Evolutionary conservation across 495 filamentous ascomycete genomes (phyloP), one percentile per base, ranked within the genome.

Genomic region (Aspergillus leporis): DNA sequence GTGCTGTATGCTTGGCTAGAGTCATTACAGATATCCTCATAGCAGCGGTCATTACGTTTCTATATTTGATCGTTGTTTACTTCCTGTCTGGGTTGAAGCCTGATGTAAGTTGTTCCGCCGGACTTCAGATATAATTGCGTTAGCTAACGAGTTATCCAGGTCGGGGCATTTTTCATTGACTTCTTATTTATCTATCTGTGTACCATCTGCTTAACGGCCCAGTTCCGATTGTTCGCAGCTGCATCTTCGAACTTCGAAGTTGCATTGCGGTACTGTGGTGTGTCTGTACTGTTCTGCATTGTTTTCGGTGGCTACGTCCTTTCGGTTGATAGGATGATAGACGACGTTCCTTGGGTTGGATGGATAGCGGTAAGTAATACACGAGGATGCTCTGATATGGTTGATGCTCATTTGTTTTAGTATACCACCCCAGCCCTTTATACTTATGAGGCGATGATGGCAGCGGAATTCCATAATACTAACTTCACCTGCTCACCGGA

Each of bases 61-160:
- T 92, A 16, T 93, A 91, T 70, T 76, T 86, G 53, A 65, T 91
- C 40, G 83, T 92, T 36, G 79, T 93, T 32, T 92, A 91, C 74
- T 91, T 90, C 28, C 63, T 82, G 51, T 61, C 82, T 14, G 79
- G 81, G 9, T 77, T 95, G 4, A 71, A 75, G 28, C 63, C 73
- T 5, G 65, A 73, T 41, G 69, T 74, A 41, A 67, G 64, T 60
- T 31, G 5, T 25, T 1, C 4, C 16, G 1, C 45, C 21, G 25
- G 25, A 10, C 28, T 2, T 5, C 28, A 0, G 5, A 9, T 4
- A 25, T 10, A 28, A 22, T 14, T 23, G 22, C 49, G 6, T 19
- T 59, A 16, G 38, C 52, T 58, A 21, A 36, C 19, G 13, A 9
- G 25, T 14, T 36, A 16, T 4, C 10, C 12, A 70, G 66, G 67